These are phyloP conservation scores for Yamadazyma kitorensis DNA, from an alignment of 805 yeast species.

Conservation along the genomic window DNA sequence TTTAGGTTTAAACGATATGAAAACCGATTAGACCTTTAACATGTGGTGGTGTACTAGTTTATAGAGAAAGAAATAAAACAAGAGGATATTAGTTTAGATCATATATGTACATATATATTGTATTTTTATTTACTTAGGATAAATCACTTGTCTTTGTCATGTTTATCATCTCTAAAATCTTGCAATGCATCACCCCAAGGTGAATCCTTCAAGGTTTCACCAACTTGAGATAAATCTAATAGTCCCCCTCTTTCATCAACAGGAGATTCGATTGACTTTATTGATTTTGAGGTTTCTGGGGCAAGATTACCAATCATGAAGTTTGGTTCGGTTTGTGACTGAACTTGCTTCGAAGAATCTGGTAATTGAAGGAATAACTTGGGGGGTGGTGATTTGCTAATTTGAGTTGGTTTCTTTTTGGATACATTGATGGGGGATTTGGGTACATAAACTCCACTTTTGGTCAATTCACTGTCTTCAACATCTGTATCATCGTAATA, in stretches of 20 bases:
- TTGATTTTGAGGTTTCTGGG: background rate
- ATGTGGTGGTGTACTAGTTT: no score
- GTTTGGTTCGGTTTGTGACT: background rate
- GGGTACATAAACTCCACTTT: slow-evolving; percentile 29
- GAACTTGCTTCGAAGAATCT: background rate
- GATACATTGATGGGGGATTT: slow-evolving; percentile 25
- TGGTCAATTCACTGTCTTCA: slow-evolving; percentile 9
- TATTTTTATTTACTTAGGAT: no score
- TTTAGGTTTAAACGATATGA: slow-evolving; percentile 70
- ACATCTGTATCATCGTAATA: slow-evolving; percentile 7
- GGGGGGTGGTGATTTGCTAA: slow-evolving; percentile 11
- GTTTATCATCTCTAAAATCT: slow-evolving; percentile 8
- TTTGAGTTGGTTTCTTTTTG: slow-evolving; percentile 13
- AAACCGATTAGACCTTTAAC: slow-evolving; percentile 29
- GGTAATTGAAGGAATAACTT: slow-evolving; percentile 15
- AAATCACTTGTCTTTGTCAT: slow-evolving; percentile 1
- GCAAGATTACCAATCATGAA: background rate
- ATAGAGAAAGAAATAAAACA: no score
- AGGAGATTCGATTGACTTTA: background rate
- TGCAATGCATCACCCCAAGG: slow-evolving; percentile 25
- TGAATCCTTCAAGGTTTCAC: slow-evolving; percentile 23
- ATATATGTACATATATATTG: no score
- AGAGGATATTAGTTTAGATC: no score
- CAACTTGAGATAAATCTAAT: slow-evolving; percentile 21
- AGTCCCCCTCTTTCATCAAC: slow-evolving; percentile 10